Percentiles rank a stretch among this genome's conserved stretches.
phyloP scores from a whole-genome alignment of 1,139 yeast genomes.

The Eremothecium coryli region DNA sequence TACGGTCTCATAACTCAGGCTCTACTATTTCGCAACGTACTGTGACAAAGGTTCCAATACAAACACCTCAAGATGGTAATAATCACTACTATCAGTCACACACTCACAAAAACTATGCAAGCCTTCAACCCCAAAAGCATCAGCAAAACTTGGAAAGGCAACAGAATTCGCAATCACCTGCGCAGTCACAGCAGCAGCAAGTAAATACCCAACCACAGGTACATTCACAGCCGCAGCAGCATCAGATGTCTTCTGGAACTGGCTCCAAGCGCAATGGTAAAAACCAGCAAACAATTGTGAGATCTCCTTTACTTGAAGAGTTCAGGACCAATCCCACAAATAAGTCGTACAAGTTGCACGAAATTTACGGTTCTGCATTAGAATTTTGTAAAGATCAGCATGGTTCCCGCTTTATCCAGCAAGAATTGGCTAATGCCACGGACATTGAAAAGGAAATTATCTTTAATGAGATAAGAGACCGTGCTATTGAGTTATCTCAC shows the following conservation, averaged over 20 bases:
- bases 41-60: not conserved
- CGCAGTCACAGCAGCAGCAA: conserved; percentile 4
- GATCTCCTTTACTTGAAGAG: conserved; percentile 80
- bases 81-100: not conserved
- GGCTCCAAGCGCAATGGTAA: conserved; percentile 6
- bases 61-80: not conserved
- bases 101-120: not conserved
- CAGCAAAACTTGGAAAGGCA: not conserved
- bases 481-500: conserved; percentile 74
- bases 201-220: conserved; percentile 1
- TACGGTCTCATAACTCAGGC: not conserved
- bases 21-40: not conserved
- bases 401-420: conserved; percentile 94
- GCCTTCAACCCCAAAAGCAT: conserved; percentile 2
- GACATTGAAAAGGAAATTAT: conserved; percentile 69
- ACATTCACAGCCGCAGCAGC: not conserved
- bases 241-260: conserved; percentile 2
- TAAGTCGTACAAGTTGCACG: conserved; percentile 55
- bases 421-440: conserved; percentile 58
- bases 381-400: conserved; percentile 96
- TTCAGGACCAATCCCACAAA: conserved; percentile 62
- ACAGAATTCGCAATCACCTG: not conserved
- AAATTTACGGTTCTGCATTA: conserved; percentile 77
- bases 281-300: conserved; percentile 35
- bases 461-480: conserved; percentile 73